Percentiles rank a stretch among this genome's conserved stretches.
phyloP scores from a whole-genome alignment of 2,329 filamentous ascomycete genomes.

The Rhinocladiella mackenziei region DNA sequence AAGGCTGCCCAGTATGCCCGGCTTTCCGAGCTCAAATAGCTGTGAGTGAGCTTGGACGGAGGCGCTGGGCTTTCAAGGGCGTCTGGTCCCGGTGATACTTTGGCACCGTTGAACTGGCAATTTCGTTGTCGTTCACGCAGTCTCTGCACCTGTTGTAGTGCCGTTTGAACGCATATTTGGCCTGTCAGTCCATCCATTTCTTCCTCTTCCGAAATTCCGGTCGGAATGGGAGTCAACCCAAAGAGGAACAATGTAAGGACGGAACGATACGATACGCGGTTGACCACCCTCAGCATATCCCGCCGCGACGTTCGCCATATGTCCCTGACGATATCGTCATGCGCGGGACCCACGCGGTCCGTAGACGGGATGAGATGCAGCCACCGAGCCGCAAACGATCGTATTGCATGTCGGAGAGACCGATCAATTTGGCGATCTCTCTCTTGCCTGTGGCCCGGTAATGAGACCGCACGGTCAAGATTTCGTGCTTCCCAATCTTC shows the following conservation, averaged over 20 bases:
- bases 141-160: slow-evolving; percentile 41
- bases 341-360: slow-evolving; percentile 3
- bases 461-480: neutral
- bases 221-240: slow-evolving; percentile 41
- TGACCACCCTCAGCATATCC: slow-evolving; percentile 42
- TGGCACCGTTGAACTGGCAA: slow-evolving; percentile 41
- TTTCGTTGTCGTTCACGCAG: slow-evolving; percentile 40
- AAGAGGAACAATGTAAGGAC: slow-evolving; percentile 42
- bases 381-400: slow-evolving; percentile 33
- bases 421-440: slow-evolving; percentile 29
- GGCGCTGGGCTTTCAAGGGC: slow-evolving; percentile 28
- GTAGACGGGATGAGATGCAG: slow-evolving; percentile 26
- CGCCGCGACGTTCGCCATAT: slow-evolving; percentile 39
- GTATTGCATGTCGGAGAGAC: slow-evolving; percentile 30
- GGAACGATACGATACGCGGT: slow-evolving; percentile 42
- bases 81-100: slow-evolving; percentile 34
- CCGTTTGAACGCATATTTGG: slow-evolving; percentile 41
- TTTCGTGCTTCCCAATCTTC: slow-evolving; percentile 12
- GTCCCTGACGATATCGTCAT: slow-evolving; percentile 27
- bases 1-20: slow-evolving; percentile 43
- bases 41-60: slow-evolving; percentile 31
- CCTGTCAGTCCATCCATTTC: slow-evolving; percentile 41
- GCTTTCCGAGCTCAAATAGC: slow-evolving; percentile 40
- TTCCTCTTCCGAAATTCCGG: slow-evolving; percentile 41
- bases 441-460: slow-evolving; percentile 6